These are phyloP conservation scores for Urtica urens DNA, from an alignment of 306 rosid genomes.

Conservation along the genomic window DNA sequence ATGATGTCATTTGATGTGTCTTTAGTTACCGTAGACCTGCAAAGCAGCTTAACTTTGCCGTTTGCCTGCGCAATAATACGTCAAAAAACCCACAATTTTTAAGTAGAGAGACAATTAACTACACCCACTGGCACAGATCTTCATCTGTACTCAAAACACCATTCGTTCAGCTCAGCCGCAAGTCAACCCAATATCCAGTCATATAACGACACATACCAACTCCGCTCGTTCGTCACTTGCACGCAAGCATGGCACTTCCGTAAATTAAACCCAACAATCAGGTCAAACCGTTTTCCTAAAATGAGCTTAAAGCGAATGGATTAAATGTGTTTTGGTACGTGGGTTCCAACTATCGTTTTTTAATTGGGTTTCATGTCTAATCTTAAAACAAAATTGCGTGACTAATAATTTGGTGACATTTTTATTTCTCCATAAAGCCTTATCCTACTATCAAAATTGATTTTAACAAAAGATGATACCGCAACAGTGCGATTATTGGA, in stretches of 20 bases:
- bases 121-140: background rate
- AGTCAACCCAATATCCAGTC: background rate
- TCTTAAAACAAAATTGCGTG: too few relatives aligned
- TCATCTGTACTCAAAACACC: background rate
- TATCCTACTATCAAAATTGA: too few relatives aligned
- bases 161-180: background rate
- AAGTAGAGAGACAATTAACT: constrained; percentile 6
- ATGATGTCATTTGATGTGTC: background rate
- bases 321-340: too few relatives aligned
- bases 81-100: constrained; percentile 7
- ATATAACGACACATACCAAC: background rate
- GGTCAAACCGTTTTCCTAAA: constrained; percentile 1
- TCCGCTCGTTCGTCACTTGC: too few relatives aligned
- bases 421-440: too few relatives aligned
- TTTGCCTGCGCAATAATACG: constrained; percentile 17
- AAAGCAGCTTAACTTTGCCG: constrained; percentile 21
- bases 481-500: too few relatives aligned
- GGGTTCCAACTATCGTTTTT: too few relatives aligned
- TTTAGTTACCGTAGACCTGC: background rate
- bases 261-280: background rate
- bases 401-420: too few relatives aligned
- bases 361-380: too few relatives aligned
- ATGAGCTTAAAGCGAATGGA: too few relatives aligned
- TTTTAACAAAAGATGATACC: too few relatives aligned
- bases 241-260: background rate